Evolutionary conservation across 129 eudicot genomes (phyloP).

Genomic region (Ambrosia trifida): DNA sequence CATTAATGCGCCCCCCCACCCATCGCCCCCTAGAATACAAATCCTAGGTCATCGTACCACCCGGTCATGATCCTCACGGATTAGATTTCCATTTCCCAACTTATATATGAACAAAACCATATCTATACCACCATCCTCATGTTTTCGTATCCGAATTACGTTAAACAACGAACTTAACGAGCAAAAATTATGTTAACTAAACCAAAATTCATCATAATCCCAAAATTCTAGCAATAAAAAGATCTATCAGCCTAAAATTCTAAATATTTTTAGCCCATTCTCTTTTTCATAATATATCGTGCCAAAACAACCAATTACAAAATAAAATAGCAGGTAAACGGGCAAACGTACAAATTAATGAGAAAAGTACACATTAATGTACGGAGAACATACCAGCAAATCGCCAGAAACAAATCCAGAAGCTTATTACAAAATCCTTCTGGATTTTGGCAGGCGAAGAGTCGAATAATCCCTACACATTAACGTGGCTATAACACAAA

Average conservation of each 20-base stretch:
- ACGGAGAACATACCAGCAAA: slow-evolving; percentile 25
- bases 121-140: no score
- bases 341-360: not conserved
- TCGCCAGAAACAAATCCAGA: slow-evolving; percentile 34
- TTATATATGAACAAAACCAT: not conserved
- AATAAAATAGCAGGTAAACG: no score
- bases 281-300: no score
- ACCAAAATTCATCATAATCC: not conserved
- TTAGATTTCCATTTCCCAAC: slow-evolving; percentile 7
- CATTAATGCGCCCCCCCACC: no score
- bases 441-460: slow-evolving; percentile 29
- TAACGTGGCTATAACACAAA: slow-evolving; percentile 21
- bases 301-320: no score
- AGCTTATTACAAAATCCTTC: slow-evolving; percentile 36
- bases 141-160: slow-evolving; percentile 16
- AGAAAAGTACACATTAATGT: not conserved
- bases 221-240: slow-evolving; percentile 1
- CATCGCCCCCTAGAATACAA: no score
- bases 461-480: slow-evolving; percentile 7
- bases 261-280: no score
- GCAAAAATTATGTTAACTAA: not conserved
- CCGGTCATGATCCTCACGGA: not conserved
- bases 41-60: no score
- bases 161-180: not conserved
- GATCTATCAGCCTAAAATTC: not conserved